phyloP scores from a whole-genome alignment of 148 eudicot genomes.

The Amaranthus cruentus region DNA sequence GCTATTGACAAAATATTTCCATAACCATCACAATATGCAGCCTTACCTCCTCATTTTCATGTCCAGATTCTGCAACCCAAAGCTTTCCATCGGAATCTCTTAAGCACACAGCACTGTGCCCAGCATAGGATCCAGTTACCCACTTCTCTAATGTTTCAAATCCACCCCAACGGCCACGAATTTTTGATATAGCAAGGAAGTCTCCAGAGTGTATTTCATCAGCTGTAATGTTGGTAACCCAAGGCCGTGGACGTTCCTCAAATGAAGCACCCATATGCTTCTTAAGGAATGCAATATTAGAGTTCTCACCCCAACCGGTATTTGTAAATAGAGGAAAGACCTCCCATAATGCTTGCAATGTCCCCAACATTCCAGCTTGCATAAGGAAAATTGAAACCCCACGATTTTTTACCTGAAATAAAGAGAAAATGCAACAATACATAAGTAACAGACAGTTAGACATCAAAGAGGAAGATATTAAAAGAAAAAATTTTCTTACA shows the following conservation, averaged over 20 bases:
- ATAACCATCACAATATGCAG: background rate
- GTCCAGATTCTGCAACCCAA: slow-evolving; percentile 99
- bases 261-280: slow-evolving; percentile 85
- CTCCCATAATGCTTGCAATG: slow-evolving; percentile 79
- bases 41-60: slow-evolving; percentile 80
- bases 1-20: background rate
- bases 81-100: slow-evolving; percentile 83
- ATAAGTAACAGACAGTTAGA: too few relatives aligned
- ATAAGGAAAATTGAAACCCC: slow-evolving; percentile 91
- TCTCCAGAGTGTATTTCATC: slow-evolving; percentile 93
- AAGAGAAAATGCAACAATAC: background rate
- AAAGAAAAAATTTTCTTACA: slow-evolving; percentile 44
- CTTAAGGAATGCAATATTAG: slow-evolving; percentile 75
- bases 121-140: slow-evolving; percentile 98
- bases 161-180: slow-evolving; percentile 94
- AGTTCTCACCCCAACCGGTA: slow-evolving; percentile 84
- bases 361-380: slow-evolving; percentile 96
- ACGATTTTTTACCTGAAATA: slow-evolving; percentile 58
- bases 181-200: slow-evolving; percentile 86
- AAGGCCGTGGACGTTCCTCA: slow-evolving; percentile 80
- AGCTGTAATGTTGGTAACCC: slow-evolving; percentile 68
- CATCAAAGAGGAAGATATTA: background rate
- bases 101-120: slow-evolving; percentile 89
- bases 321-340: slow-evolving; percentile 85
- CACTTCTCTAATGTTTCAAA: slow-evolving; percentile 98